Evolutionary conservation across 2,329 filamentous ascomycete genomes (phyloP).

Genomic region (Claviceps sp.): DNA sequence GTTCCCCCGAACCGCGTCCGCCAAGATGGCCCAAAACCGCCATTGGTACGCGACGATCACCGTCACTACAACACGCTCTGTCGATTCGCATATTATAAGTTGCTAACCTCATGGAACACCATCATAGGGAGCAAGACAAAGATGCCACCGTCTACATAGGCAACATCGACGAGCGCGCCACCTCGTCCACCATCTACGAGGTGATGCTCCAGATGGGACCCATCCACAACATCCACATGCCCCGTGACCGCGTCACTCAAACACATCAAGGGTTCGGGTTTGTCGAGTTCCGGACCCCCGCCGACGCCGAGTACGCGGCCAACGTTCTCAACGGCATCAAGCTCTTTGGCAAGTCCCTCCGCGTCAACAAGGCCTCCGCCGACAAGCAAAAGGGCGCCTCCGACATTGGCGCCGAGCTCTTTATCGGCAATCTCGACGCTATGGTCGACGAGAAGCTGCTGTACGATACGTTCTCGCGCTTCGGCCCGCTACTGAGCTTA

Average conservation of each 20-base stretch:
- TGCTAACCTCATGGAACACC: not conserved
- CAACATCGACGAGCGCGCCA: slow-evolving; percentile 93
- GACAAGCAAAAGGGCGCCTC: slow-evolving; percentile 80
- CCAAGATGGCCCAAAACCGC: slow-evolving; percentile 51
- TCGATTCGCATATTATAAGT: not conserved
- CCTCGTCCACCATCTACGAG: slow-evolving; percentile 86
- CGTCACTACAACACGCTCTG: not conserved
- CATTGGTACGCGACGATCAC: slow-evolving; percentile 50
- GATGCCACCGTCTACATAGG: slow-evolving; percentile 96
- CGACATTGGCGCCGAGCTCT: slow-evolving; percentile 92
- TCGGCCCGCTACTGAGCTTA: slow-evolving; percentile 69
- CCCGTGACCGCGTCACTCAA: slow-evolving; percentile 94
- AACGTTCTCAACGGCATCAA: slow-evolving; percentile 94
- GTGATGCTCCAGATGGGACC: slow-evolving; percentile 96
- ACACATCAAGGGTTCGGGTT: slow-evolving; percentile 97
- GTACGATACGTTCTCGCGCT: slow-evolving; percentile 86
- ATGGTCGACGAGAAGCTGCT: slow-evolving; percentile 93
- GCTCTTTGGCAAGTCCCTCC: slow-evolving; percentile 84
- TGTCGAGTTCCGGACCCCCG: slow-evolving; percentile 92
- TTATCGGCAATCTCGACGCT: slow-evolving; percentile 87
- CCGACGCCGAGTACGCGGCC: slow-evolving; percentile 92
- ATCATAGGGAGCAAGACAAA: slow-evolving; percentile 81
- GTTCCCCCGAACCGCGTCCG: slow-evolving; percentile 2
- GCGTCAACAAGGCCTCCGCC: slow-evolving; percentile 84
- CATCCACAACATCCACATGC: slow-evolving; percentile 95